phyloP scores from a whole-genome alignment of 805 yeast genomes.

The Ogataea paraovalis region DNA sequence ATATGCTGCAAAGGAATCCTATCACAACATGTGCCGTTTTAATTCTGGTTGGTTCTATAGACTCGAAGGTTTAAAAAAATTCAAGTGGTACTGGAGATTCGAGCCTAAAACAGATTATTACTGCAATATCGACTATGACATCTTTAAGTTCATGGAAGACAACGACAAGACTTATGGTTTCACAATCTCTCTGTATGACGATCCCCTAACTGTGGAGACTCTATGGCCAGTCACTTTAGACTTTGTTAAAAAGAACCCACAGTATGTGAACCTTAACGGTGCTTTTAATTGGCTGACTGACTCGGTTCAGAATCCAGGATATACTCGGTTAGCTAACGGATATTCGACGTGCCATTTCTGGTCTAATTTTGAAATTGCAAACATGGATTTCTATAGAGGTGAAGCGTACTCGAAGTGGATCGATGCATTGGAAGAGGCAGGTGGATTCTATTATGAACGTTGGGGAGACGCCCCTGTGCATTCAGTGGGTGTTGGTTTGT shows the following conservation, averaged over 20 bases:
- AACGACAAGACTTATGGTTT: conserved; percentile 74
- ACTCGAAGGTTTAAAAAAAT: conserved; percentile 56
- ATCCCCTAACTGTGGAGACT: conserved; percentile 58
- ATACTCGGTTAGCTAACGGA: conserved; percentile 36
- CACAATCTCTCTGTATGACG: conserved; percentile 66
- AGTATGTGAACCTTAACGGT: conserved; percentile 54
- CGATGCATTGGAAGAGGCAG: conserved; percentile 61
- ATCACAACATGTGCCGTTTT: conserved; percentile 84
- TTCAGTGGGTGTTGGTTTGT: conserved; percentile 66
- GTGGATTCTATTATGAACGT: conserved; percentile 84
- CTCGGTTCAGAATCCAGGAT: conserved; percentile 46
- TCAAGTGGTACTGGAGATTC: conserved; percentile 74
- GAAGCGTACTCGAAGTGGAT: conserved; percentile 69
- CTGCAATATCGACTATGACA: conserved; percentile 70
- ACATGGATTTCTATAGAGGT: conserved; percentile 73
- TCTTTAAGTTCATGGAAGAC: conserved; percentile 68
- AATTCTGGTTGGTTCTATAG: conserved; percentile 65
- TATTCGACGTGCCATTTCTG: conserved; percentile 77
- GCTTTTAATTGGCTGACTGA: conserved; percentile 56
- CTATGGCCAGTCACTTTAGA: conserved; percentile 70
- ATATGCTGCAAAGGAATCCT: conserved; percentile 58
- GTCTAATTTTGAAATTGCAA: conserved; percentile 84
- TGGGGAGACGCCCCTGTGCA: conserved; percentile 97
- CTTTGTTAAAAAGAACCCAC: conserved; percentile 55
- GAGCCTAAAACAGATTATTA: conserved; percentile 72